phyloP scores from a whole-genome alignment of 1,139 yeast genomes.

The Yamadazyma kanchanaburiensis region DNA sequence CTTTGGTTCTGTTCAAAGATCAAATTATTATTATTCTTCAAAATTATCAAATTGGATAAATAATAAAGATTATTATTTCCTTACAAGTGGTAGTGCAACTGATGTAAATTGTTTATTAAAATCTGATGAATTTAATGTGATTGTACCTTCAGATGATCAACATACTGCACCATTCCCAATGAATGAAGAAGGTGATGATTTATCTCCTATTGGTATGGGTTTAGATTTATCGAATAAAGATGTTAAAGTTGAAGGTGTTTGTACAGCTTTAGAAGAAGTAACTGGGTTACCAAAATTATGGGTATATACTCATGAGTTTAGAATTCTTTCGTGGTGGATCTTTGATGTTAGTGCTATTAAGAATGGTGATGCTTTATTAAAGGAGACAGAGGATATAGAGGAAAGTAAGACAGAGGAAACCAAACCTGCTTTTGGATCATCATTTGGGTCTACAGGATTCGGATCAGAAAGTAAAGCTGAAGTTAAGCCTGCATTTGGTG shows the following conservation, averaged over 20 bases:
- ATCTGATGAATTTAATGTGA: constrained; percentile 17
- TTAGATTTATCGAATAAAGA: constrained; percentile 51
- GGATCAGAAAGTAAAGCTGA: not conserved
- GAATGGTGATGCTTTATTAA: constrained; percentile 19
- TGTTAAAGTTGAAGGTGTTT: constrained; percentile 46
- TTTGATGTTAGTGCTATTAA: constrained; percentile 50
- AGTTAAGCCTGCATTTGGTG: not conserved
- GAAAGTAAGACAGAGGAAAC: not conserved
- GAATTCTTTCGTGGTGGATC: constrained; percentile 61
- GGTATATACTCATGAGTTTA: constrained; percentile 62
- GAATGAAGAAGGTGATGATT: constrained; percentile 62
- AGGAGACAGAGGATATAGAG: constrained; percentile 11
- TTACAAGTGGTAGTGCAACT: constrained; percentile 62
- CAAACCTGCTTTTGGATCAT: constrained; percentile 6
- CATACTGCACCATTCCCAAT: constrained; percentile 72
- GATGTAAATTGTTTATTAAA: constrained; percentile 47
- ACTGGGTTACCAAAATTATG: constrained; percentile 59
- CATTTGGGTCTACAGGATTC: constrained; percentile 11
- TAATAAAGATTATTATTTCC: constrained; percentile 25
- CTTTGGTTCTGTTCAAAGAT: constrained; percentile 51
- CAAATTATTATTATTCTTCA: constrained; percentile 45
- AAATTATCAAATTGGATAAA: constrained; percentile 43
- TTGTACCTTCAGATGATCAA: constrained; percentile 58
- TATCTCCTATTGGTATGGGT: constrained; percentile 67
- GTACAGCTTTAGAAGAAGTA: constrained; percentile 53